Base-by-base conservation (phyloP, 2,329 filamentous ascomycete species). In the Xylaria sp. region DNA sequence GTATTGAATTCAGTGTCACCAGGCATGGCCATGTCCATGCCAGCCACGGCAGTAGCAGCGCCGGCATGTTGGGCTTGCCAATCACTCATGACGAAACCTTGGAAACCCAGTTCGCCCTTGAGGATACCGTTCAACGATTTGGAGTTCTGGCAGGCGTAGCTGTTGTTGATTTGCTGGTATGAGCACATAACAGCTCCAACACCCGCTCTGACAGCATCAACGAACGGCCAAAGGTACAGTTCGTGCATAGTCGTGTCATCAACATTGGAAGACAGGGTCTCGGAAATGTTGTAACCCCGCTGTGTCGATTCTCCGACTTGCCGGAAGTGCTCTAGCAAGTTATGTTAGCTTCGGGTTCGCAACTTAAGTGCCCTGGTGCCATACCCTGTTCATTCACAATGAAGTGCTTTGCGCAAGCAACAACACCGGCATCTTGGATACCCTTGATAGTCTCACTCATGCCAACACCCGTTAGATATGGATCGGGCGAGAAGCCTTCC, bases 21-120 rank as follows among this genome's bases (percentile, higher is more conserved):
- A 0, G 92, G 92, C 93, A 96, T 96, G n/a, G 87, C 86, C 92
- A 96, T 94, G 79, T 97, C 93, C 28, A 96, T 83, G 46, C 93
- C 93, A 26, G 92, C 91, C 44, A 89, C 83, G 2, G 92, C 90
- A 42, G 86, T 87, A 31, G 88, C 83, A 5, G 87, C 89, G 71
- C 91, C 91, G 3, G 88, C 83, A 74, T 94, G 91, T 74, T 93
- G 91, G 4, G 91, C 93, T 72, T 87, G 83, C 91, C 92, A 96
- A 78, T 97, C 93, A n/a, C 86, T 89, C 87, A 93, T 89, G 66
- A 95, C 86, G 74, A 93, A 93, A 0, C 92, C 92, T 73, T 93
- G 91, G 81, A 95, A 95, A 49, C 92, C 92, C 0, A 95, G 84
- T 80, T 96, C 92, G 33, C 87, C 86, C 82, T 96, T 96, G 73